Evolutionary conservation across 139 green algal species (phyloP).

Genomic region (Picochlorum sp.): DNA sequence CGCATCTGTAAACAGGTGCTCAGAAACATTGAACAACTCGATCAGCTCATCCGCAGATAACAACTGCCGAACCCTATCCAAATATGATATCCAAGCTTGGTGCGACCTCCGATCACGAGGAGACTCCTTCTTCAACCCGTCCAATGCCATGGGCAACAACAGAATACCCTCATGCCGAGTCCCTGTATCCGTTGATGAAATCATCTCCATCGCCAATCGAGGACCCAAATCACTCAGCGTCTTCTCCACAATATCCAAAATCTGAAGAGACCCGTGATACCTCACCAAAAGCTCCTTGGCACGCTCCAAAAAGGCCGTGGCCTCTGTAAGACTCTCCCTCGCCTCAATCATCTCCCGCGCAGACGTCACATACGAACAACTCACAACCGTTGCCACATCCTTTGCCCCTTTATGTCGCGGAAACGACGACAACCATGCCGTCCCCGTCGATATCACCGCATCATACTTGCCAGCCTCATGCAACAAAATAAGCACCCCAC

Average conservation of each 20-base stretch:
- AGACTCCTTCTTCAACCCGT: not conserved
- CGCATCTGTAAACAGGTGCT: conserved; percentile 8
- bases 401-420: conserved; percentile 8
- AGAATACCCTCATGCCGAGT: not conserved
- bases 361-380: conserved; percentile 18
- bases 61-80: conserved; percentile 8
- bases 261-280: conserved; percentile 1
- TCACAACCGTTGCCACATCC: conserved; percentile 27
- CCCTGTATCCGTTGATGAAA: not conserved
- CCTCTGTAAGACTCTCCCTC: conserved; percentile 5
- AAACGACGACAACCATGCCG: conserved; percentile 24
- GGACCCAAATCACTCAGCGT: conserved; percentile 22
- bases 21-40: conserved; percentile 16
- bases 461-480: conserved; percentile 21
- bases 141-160: not conserved
- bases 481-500: conserved; percentile 33
- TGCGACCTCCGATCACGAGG: not conserved
- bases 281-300: conserved; percentile 15
- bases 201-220: conserved; percentile 24
- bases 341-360: conserved; percentile 13
- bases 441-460: conserved; percentile 15
- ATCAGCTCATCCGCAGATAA: conserved; percentile 34
- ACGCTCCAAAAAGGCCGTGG: conserved; percentile 16
- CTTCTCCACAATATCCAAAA: conserved; percentile 8
- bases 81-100: conserved; percentile 3